phyloP scores from a whole-genome alignment of 106 monocot species.

The Agapanthus africanus region DNA sequence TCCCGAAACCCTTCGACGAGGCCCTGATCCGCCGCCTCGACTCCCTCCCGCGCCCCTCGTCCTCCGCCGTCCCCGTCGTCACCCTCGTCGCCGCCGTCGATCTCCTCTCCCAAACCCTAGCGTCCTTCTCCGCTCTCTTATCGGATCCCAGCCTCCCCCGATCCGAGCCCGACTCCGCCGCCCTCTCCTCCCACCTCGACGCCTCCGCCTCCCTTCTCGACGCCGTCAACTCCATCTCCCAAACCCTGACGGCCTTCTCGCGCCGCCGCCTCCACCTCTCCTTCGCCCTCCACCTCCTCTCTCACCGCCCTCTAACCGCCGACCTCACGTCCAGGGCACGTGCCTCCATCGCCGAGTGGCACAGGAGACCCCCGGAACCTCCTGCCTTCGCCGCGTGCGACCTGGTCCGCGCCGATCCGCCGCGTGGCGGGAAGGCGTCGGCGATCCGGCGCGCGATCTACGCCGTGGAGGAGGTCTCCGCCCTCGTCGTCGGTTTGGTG shows the following conservation, averaged over 20 bases:
- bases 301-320: slow-evolving; percentile 19
- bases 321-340: slow-evolving; percentile 23
- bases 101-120: slow-evolving; percentile 31
- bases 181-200: slow-evolving; percentile 38
- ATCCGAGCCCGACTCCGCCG: slow-evolving; percentile 19
- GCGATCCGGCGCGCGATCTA: slow-evolving; percentile 34
- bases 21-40: slow-evolving; percentile 29
- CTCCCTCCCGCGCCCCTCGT: slow-evolving; percentile 16
- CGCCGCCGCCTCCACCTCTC: slow-evolving; percentile 35
- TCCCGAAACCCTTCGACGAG: slow-evolving; percentile 31
- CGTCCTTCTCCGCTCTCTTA: slow-evolving; percentile 19
- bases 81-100: slow-evolving; percentile 28
- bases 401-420: background rate
- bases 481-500: slow-evolving; percentile 22
- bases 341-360: slow-evolving; percentile 16
- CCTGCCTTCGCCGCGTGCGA: background rate
- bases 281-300: slow-evolving; percentile 47
- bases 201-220: slow-evolving; percentile 44
- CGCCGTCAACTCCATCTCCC: slow-evolving; percentile 49
- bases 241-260: slow-evolving; percentile 17
- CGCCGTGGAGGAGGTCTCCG: slow-evolving; percentile 55
- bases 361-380: background rate
- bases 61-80: slow-evolving; percentile 15
- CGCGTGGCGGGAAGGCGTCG: slow-evolving; percentile 20
- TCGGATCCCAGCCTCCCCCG: slow-evolving; percentile 24